Percentiles rank a stretch among this genome's conserved stretches.
Conservation (phyloP, 176 grass and related monocot genomes). For the Hordeum vulgare region DNA sequence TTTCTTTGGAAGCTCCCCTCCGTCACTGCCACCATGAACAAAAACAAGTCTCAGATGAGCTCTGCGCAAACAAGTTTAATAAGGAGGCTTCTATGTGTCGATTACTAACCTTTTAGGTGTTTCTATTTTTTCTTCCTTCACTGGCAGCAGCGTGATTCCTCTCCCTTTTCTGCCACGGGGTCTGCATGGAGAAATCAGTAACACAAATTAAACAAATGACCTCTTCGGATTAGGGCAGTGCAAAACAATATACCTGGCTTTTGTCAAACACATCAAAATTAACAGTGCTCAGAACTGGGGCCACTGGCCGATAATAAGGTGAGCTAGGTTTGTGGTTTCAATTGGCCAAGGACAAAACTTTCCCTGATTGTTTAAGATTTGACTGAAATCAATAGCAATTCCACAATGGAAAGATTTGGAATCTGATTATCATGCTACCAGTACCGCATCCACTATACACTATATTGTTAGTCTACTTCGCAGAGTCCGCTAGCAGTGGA, state of each 20-base stretch:
- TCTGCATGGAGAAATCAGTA: constrained; percentile 32
- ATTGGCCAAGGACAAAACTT: neutral
- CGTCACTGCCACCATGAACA: constrained; percentile 31
- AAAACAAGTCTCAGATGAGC: constrained; percentile 7
- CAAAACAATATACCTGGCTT: neutral
- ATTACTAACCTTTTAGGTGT: constrained; percentile 52
- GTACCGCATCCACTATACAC: neutral
- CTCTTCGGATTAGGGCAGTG: neutral
- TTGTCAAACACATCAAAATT: neutral
- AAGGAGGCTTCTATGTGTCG: neutral
- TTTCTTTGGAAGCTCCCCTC: constrained; percentile 38
- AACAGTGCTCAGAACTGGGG: neutral
- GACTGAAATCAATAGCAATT: neutral
- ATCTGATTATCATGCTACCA: neutral
- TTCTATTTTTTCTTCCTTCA: constrained; percentile 33
- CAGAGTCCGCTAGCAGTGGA: neutral
- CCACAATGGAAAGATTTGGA: neutral
- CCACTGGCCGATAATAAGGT: neutral
- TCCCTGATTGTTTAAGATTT: neutral
- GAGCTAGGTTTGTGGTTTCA: neutral
- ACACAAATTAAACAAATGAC: constrained; percentile 9
- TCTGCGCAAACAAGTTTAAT: neutral
- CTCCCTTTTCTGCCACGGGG: constrained; percentile 35
- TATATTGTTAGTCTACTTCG: neutral
- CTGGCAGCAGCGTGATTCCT: neutral